Percentiles rank a stretch among this genome's conserved stretches.
These are phyloP conservation scores for Starmerella riodocensis DNA, from an alignment of 805 yeast genomes.

Conservation along the genomic window DNA sequence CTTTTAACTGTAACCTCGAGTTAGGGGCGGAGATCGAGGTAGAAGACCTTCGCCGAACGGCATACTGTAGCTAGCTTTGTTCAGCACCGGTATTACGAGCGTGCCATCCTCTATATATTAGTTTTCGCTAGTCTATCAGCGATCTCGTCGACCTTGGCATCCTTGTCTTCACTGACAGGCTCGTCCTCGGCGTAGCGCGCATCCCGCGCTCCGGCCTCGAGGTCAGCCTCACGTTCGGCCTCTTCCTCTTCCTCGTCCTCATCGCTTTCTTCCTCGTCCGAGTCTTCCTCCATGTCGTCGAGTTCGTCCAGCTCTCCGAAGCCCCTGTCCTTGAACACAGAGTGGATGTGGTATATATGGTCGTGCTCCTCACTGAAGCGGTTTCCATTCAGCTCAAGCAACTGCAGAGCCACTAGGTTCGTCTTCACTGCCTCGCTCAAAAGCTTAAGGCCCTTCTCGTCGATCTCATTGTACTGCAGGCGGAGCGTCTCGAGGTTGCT, in stretches of 20 bases:
- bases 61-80: no score
- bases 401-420: conserved; percentile 46
- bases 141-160: conserved; percentile 39
- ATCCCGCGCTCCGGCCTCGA: conserved; percentile 36
- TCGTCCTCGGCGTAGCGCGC: conserved; percentile 31
- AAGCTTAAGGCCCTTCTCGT: conserved; percentile 46
- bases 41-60: no score
- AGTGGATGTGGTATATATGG: conserved; percentile 45
- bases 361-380: conserved; percentile 80
- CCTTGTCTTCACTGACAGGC: conserved; percentile 31
- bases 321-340: conserved; percentile 57
- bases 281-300: conserved; percentile 83
- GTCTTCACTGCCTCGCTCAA: conserved; percentile 42
- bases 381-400: conserved; percentile 84
- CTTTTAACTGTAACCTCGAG: no score
- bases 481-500: conserved; percentile 45
- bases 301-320: conserved; percentile 79
- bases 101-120: neutral
- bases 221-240: conserved; percentile 37
- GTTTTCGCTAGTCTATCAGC: conserved; percentile 44
- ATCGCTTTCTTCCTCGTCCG: conserved; percentile 55
- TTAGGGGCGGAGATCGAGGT: no score
- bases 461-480: conserved; percentile 82
- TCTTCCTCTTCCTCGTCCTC: conserved; percentile 46
- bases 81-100: neutral